Base-by-base conservation (phyloP, 163 green algal genomes). In the Scenedesmus sp. region DNA sequence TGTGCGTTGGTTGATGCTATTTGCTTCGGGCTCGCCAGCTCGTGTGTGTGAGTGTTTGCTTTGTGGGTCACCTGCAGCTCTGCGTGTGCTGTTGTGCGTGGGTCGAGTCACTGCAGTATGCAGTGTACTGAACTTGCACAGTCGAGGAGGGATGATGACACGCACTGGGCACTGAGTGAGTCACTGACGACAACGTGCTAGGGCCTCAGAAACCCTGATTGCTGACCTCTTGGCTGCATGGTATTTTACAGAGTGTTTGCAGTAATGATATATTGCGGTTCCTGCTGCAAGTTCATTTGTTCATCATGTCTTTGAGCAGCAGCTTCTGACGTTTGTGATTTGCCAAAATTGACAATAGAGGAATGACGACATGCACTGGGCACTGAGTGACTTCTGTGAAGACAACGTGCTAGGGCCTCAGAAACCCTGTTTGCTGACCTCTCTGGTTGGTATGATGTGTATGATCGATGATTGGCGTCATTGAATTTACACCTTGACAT, bases 331-430 rank as follows among this genome's bases (percentile, higher is more conserved):
- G 10, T 35, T n/a, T 26, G n/a, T n/a, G n/a, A n/a, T n/a, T n/a
- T n/a, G n/a, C n/a, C n/a, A n/a, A 10, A 15, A 15, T 49, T 65
- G 26, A 59, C 12, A 24, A 4, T 30, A 90, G 85, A 94, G 95
- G 95, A 49, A 84, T 95, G 96, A 97, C 82, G 96, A 96, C 88
- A 94, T 91, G 96, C 96, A 97, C 96, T 97, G 96, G 96, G 96
- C 96, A 97, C 96, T 95, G 96, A 97, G 15, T 59, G 56, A 72
- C 42, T 33, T 90, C 90, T 92, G 79, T 94, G 93, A 95, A 81
- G 89, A 92, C 90, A 87, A 91, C 86, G 90, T 94, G 91, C 86
- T 91, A 92, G 94, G 95, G 95, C 94, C 94, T 97, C 92, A 95
- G 92, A 97, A 97, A 97, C 95, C 95, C 94, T 92, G 88, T 49